Conservation (phyloP, 2,329 filamentous ascomycete genomes). For the Fusarium bulbicola region DNA sequence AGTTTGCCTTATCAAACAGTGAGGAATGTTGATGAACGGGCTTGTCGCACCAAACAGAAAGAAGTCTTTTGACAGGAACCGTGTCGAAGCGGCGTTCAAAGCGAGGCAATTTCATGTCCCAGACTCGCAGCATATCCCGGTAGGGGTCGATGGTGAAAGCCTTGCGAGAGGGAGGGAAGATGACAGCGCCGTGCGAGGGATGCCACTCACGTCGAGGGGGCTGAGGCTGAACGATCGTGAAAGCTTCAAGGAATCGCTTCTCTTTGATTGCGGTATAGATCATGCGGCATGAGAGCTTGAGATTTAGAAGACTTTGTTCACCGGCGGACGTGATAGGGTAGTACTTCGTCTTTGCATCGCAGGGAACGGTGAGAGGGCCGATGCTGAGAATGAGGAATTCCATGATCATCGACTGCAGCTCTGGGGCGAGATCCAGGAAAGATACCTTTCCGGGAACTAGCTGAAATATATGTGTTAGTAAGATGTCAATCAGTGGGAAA, state of each 20-base stretch:
- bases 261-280: not conserved
- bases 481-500: too few species aligned
- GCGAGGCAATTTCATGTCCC: not conserved
- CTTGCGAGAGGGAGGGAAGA: not conserved
- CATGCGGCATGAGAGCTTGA: not conserved
- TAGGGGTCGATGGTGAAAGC: not conserved
- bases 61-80: not conserved
- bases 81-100: not conserved
- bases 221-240: not conserved
- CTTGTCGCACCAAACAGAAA: not conserved
- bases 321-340: not conserved
- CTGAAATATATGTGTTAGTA: not conserved
- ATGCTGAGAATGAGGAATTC: not conserved
- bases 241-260: not conserved
- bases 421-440: not conserved
- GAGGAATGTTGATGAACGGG: not conserved
- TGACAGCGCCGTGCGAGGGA: not conserved
- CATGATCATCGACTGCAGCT: not conserved
- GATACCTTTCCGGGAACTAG: not conserved
- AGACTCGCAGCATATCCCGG: not conserved
- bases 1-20: not conserved
- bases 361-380: not conserved
- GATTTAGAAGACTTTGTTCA: not conserved
- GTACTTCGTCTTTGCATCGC: not conserved
- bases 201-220: not conserved